Evolutionary conservation across 805 yeast species (phyloP), one percentile per base, ranked within the genome.

Genomic region (Schwanniomyces polymorphus): DNA sequence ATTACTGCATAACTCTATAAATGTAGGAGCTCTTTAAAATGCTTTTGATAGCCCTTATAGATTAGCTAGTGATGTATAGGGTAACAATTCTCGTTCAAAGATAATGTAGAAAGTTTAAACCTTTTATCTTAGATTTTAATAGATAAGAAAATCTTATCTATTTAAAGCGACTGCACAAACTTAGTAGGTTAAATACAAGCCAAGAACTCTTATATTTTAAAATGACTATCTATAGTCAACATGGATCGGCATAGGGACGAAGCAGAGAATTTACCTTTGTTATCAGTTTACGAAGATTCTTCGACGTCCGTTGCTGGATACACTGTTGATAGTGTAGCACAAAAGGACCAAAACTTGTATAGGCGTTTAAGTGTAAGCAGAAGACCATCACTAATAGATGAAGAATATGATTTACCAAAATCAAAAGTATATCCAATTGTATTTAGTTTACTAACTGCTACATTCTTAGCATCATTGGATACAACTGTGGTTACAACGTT

Each of bases 401-500:
- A 37, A 5, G 40, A 37, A n/a, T 37, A 37, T 37, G 27, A 8
- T 7, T 23, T 68, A 33, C 70, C 75, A 2, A 58, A 53, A 29
- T 45, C 54, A 1, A 61, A 68, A 43, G 54, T 71, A n/a, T 53
- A 52, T 26, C 43, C 62, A 5, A 64, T 72, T 9, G 53, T 70
- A 7, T 52, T 60, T 4, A 59, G 67, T 16, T 55, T 70, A 34
- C 71, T 59, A 51, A 59, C 65, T 62, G 70, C 70, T 3, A 50
- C 80, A 0, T 84, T 81, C 53, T 67, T 86, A 31, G 81, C 88
- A 2, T 82, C 91, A 0, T 60, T 85, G 48, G 92, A 86, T 57
- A 74, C 80, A 16, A 85, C 91, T 0, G 78, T 85, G 25, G 84
- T 85, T 14, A 77, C 89, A 0, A 84, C 91, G 0, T 64, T 84